Evolutionary conservation across 768 basidiomycete genomes (phyloP).

Genomic region (Podaxis sp.): DNA sequence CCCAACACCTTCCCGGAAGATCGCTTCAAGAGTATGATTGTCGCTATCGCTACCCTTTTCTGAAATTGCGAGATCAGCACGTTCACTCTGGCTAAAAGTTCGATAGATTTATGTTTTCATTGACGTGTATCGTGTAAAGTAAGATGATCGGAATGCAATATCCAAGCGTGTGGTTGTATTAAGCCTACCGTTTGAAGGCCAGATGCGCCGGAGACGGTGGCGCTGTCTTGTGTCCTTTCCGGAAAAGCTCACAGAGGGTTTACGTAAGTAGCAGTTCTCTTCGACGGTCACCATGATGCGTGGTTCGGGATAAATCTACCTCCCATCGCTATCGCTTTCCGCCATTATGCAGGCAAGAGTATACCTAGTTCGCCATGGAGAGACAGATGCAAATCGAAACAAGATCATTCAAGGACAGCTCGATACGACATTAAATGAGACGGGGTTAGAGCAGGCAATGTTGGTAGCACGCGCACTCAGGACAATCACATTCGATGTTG

Average conservation of each 20-base stretch:
- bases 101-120: background rate
- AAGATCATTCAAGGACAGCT: conserved; percentile 75
- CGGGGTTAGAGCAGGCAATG: conserved; percentile 59
- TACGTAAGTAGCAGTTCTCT: conserved; percentile 5
- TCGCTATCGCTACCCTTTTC: conserved; percentile 48
- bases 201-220: background rate
- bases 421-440: conserved; percentile 65
- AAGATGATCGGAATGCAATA: background rate
- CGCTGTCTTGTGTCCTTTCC: background rate
- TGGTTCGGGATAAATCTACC: background rate
- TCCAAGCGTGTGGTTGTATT: no score
- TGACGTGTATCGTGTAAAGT: background rate
- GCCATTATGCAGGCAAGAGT: conserved; percentile 36
- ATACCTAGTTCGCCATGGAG: conserved; percentile 76
- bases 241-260: background rate
- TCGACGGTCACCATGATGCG: background rate
- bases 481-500: conserved; percentile 53
- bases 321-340: background rate
- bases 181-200: background rate
- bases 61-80: conserved; percentile 18
- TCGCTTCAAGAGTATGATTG: conserved; percentile 50
- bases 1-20: conserved; percentile 55
- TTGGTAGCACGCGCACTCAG: conserved; percentile 55
- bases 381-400: conserved; percentile 67
- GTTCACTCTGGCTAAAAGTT: background rate